Evolutionary conservation across 805 yeast species (phyloP).

Genomic region (Kluyveromyces siamensis): DNA sequence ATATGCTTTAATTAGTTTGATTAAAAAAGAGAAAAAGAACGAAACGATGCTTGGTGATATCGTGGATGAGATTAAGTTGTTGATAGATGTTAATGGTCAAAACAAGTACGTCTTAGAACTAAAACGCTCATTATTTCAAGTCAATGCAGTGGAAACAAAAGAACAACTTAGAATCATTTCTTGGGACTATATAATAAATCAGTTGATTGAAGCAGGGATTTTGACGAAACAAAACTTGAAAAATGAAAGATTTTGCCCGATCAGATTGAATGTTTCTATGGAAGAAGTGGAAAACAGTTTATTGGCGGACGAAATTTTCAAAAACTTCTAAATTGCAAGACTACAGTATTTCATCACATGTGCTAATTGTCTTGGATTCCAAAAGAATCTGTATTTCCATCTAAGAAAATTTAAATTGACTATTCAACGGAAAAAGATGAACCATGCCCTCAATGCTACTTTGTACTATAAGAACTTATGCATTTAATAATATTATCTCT

Average conservation of each 20-base stretch:
- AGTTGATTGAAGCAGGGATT: constrained; percentile 72
- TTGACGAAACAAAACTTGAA: constrained; percentile 56
- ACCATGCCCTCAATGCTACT: background rate
- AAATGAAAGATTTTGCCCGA: constrained; percentile 57
- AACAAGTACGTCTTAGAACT: constrained; percentile 23
- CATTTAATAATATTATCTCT: background rate
- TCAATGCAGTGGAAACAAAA: constrained; percentile 30
- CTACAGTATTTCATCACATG: background rate
- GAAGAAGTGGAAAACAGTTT: constrained; percentile 60
- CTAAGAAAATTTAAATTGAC: background rate
- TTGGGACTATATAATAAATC: constrained; percentile 45
- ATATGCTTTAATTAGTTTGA: constrained; percentile 55
- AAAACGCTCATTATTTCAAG: constrained; percentile 26
- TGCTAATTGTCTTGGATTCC: background rate
- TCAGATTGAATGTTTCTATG: constrained; percentile 60
- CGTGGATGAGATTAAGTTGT: constrained; percentile 61
- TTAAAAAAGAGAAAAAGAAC: constrained; percentile 57
- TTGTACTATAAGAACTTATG: background rate
- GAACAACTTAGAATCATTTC: constrained; percentile 51
- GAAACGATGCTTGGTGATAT: constrained; percentile 71
- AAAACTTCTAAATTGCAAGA: constrained; percentile 17
- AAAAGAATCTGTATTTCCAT: too few relatives aligned
- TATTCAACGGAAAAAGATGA: too few relatives aligned
- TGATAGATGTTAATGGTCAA: constrained; percentile 35
- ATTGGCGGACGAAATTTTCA: constrained; percentile 43